phyloP scores from a whole-genome alignment of 2,329 filamentous ascomycete genomes.

The Diaporthe amygdali region DNA sequence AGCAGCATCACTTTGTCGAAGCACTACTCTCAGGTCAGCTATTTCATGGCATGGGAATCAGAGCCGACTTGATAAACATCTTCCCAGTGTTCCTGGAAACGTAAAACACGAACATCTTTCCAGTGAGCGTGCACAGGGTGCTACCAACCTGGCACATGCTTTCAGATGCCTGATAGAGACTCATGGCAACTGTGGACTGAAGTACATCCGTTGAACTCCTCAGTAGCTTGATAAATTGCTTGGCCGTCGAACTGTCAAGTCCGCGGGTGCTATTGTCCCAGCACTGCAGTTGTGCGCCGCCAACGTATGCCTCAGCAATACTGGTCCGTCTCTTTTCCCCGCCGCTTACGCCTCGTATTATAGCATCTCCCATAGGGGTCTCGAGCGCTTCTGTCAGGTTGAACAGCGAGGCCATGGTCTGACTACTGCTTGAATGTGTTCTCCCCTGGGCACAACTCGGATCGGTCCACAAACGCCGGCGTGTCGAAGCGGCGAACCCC shows the following conservation, averaged over 20 bases:
- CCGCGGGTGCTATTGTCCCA: constrained; percentile 33
- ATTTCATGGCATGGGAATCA: no score
- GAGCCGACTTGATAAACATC: no score
- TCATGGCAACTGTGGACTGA: constrained; percentile 46
- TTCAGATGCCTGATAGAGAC: constrained; percentile 62
- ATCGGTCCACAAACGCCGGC: neutral
- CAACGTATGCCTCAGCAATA: constrained; percentile 69
- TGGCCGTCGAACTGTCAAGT: constrained; percentile 44
- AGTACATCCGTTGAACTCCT: neutral
- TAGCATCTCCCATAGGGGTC: constrained; percentile 66
- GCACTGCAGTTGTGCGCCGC: constrained; percentile 39
- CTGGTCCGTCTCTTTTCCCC: constrained; percentile 70
- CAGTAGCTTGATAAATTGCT: neutral
- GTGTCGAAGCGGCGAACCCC: constrained; percentile 62
- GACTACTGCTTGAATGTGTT: constrained; percentile 44
- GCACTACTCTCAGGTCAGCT: constrained; percentile 49
- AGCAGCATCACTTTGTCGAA: constrained; percentile 13
- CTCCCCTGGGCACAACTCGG: no score
- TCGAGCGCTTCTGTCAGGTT: constrained; percentile 65
- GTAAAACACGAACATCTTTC: no score
- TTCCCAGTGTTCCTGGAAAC: constrained; percentile 53
- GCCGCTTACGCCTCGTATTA: constrained; percentile 63
- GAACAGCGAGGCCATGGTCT: constrained; percentile 56
- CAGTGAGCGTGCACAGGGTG: constrained; percentile 38
- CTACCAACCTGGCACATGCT: constrained; percentile 53